Conservation (phyloP, 768 basidiomycete genomes). For the Boletales sp. region DNA sequence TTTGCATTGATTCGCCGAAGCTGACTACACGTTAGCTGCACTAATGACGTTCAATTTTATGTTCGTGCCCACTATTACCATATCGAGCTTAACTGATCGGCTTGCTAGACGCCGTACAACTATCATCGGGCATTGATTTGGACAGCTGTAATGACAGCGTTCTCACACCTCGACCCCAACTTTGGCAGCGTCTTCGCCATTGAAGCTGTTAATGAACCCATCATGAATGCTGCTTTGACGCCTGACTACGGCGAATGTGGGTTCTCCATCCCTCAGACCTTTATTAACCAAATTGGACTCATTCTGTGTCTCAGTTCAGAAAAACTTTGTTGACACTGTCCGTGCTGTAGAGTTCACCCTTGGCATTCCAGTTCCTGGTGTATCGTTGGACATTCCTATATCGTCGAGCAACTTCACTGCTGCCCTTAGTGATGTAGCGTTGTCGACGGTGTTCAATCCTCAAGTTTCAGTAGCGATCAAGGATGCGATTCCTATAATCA, state of each 20-base stretch:
- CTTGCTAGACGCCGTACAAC: constrained; percentile 53
- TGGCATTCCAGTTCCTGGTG: constrained; percentile 42
- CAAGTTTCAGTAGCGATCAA: constrained; percentile 32
- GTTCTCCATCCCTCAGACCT: constrained; percentile 21
- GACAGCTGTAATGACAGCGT: constrained; percentile 74
- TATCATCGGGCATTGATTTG: constrained; percentile 78
- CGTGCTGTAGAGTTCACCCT: constrained; percentile 61
- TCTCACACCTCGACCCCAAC: constrained; percentile 65
- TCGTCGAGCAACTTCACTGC: constrained; percentile 34
- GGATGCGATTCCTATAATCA: constrained; percentile 37
- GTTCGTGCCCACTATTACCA: constrained; percentile 35
- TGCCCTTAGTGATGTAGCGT: constrained; percentile 25
- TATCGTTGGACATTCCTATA: constrained; percentile 11
- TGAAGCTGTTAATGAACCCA: constrained; percentile 75
- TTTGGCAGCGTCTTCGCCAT: constrained; percentile 67
- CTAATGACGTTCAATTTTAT: constrained; percentile 67
- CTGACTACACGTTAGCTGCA: constrained; percentile 47
- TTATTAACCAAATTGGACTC: not conserved
- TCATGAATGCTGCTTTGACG: constrained; percentile 65
- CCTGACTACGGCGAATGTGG: constrained; percentile 69
- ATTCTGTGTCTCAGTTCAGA: constrained; percentile 48
- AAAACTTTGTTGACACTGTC: constrained; percentile 63
- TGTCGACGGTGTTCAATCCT: constrained; percentile 19
- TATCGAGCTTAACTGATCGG: not conserved
- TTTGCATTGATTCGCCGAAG: not conserved